Evolutionary conservation across 2,329 filamentous ascomycete species (phyloP).

Genomic region (Diplodia scrobiculata): DNA sequence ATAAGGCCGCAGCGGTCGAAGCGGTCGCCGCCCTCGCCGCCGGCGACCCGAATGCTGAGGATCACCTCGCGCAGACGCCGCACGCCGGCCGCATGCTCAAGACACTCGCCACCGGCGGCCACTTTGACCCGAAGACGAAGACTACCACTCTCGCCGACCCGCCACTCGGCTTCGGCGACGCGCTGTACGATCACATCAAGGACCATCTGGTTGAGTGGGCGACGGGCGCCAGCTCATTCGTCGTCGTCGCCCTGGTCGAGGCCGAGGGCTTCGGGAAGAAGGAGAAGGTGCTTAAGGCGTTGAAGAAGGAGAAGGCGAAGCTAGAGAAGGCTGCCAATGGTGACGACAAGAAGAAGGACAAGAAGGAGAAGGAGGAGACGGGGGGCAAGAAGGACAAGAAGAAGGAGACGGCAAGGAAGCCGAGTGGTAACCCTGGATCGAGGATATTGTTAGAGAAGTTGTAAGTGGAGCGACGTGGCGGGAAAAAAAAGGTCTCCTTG

Average conservation of each 20-base stretch:
- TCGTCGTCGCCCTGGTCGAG: slow-evolving; percentile 79
- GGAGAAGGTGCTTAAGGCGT: slow-evolving; percentile 65
- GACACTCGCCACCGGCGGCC: slow-evolving; percentile 83
- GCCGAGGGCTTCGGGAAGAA: slow-evolving; percentile 66
- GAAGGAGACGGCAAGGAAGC: slow-evolving; percentile 39
- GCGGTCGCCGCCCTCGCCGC: slow-evolving; percentile 59
- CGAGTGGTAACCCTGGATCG: slow-evolving; percentile 52
- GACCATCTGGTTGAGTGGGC: slow-evolving; percentile 79
- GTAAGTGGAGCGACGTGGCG: not conserved
- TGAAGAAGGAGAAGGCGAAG: slow-evolving; percentile 72
- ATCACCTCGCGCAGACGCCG: slow-evolving; percentile 63
- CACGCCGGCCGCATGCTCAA: slow-evolving; percentile 83
- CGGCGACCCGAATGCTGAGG: slow-evolving; percentile 46
- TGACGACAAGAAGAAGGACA: slow-evolving; percentile 53
- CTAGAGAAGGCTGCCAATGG: slow-evolving; percentile 68
- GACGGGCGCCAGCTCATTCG: slow-evolving; percentile 80
- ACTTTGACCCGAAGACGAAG: slow-evolving; percentile 75
- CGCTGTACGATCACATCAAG: slow-evolving; percentile 80
- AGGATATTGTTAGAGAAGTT: slow-evolving; percentile 50
- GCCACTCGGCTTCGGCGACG: slow-evolving; percentile 74
- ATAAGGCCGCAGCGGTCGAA: slow-evolving; percentile 71
- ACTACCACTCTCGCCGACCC: slow-evolving; percentile 71
- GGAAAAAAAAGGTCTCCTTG: not conserved
- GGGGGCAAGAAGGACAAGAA: slow-evolving; percentile 39
- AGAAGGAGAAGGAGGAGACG: slow-evolving; percentile 44